Percentiles rank a stretch among this genome's conserved stretches.
phyloP scores from a whole-genome alignment of 2,329 filamentous ascomycete genomes.

The Fusarium coicis region DNA sequence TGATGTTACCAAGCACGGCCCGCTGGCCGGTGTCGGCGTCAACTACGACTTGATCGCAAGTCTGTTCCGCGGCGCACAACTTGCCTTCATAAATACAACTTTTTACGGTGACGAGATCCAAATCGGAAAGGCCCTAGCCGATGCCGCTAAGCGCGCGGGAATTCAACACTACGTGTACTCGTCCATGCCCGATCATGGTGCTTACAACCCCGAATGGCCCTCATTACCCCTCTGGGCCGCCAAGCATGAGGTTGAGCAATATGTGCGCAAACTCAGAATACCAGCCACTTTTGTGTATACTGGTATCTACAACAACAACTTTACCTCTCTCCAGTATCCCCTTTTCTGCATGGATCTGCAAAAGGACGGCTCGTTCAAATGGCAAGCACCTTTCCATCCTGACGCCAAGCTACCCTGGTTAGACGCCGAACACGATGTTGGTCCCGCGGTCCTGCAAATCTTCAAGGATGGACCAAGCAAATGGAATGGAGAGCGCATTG shows the following conservation, averaged over 20 bases:
- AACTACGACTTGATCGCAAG: conserved; percentile 78
- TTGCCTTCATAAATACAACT: conserved; percentile 98
- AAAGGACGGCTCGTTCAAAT: conserved; percentile 85
- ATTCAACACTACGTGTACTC: conserved; percentile 96
- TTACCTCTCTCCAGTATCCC: conserved; percentile 91
- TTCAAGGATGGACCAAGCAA: conserved; percentile 92
- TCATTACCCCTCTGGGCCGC: conserved; percentile 89
- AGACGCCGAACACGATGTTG: conserved; percentile 95
- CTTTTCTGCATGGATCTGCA: conserved; percentile 95
- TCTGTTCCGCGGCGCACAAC: conserved; percentile 84
- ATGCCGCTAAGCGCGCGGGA: conserved; percentile 85
- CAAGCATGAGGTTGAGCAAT: conserved; percentile 93
- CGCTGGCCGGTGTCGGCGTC: conserved; percentile 72
- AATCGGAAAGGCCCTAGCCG: conserved; percentile 88
- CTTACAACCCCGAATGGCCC: conserved; percentile 80
- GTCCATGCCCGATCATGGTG: conserved; percentile 94
- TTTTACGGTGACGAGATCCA: conserved; percentile 95
- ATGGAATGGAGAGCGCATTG: conserved; percentile 84
- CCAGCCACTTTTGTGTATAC: conserved; percentile 95
- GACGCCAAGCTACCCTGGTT: conserved; percentile 92
- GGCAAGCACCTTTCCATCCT: conserved; percentile 94
- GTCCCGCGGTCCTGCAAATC: conserved; percentile 89
- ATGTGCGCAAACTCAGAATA: conserved; percentile 83
- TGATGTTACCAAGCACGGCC: conserved; percentile 76
- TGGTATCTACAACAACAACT: conserved; percentile 99